These are phyloP conservation scores for Boletus semigastroideus DNA, from an alignment of 1,284 basidiomycete species.

Conservation along the genomic window DNA sequence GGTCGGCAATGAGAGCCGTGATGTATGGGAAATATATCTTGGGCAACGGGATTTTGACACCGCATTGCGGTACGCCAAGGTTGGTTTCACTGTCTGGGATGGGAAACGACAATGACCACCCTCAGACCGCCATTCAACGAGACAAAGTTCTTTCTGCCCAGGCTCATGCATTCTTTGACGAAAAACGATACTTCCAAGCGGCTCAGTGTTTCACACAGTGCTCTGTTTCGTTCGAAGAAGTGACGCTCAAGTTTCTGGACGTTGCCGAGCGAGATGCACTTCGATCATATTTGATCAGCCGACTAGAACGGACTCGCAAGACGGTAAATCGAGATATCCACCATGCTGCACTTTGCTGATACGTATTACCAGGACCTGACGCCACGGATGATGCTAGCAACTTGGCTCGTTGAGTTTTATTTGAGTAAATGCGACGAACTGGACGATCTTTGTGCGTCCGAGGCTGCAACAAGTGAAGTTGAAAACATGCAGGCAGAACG, in stretches of 20 bases:
- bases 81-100: conserved; percentile 31
- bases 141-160: conserved; percentile 85
- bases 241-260: conserved; percentile 89
- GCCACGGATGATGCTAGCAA: conserved; percentile 97
- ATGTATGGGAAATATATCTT: conserved; percentile 93
- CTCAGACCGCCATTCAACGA: conserved; percentile 78
- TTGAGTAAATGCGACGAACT: conserved; percentile 95
- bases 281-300: conserved; percentile 85
- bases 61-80: conserved; percentile 83
- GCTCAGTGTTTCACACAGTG: conserved; percentile 92
- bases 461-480: conserved; percentile 82
- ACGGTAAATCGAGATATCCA: conserved; percentile 48
- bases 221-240: conserved; percentile 89
- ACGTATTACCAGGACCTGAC: conserved; percentile 68
- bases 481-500: conserved; percentile 85
- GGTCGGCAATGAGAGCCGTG: conserved; percentile 85
- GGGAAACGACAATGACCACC: not conserved
- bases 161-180: conserved; percentile 81
- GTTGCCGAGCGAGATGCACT: conserved; percentile 90
- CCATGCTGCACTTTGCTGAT: not conserved
- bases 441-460: conserved; percentile 86
- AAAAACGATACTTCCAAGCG: conserved; percentile 85
- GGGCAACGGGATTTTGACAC: conserved; percentile 75
- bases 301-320: conserved; percentile 81
- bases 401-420: conserved; percentile 98